Evolutionary conservation across 148 eudicot species (phyloP), one percentile per base, ranked within the genome.

Genomic region (Silene latifolia): DNA sequence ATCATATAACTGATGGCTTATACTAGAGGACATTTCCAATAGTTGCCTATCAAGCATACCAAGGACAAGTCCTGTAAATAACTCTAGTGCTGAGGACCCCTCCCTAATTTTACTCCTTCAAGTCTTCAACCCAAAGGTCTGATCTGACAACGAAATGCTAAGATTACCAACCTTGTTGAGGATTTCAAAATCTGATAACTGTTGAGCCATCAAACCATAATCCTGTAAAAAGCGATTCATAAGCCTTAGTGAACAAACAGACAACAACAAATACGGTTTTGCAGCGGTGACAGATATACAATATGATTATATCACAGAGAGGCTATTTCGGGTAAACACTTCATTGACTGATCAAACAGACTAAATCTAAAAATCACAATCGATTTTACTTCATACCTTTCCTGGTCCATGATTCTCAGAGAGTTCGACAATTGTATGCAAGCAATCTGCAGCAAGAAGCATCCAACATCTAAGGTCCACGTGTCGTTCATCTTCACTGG

Each of bases 391-490:
- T 64, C 51, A 73, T 85, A 95, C 98, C 97, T 90, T 80, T 73
- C 84, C 87, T 70, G 74, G 76, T 60, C 73, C 85, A 67, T 85
- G 78, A 73, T 81, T 84, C 63, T 71, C 75, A 73, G 93, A 82
- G 82, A 85, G 83, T 79, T 87, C 83, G 73, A 86, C 80, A 54
- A 95, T 88, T 20, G 91, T 85, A 78, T 85, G 80, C 91, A 95
- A 81, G 83, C 89, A 88, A 84, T 92, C 89, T 67, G 99, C 91
- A 74, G 93, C 99, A 79, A 95, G 92, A 86, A 88, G 90, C 97
- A 95, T 95, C 99, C 99, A 95, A 73, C 97, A 95, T 87, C 98
- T 90, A 76, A 95, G 98, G 79, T 95, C 99, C 90, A 95, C 61
- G 80, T 95, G 99, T 32, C 99, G 91, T 87, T 95, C 99, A 25